Percentiles rank a stretch among this genome's conserved stretches.
Evolutionary conservation across 2,329 filamentous ascomycete species (phyloP).

Genomic region (Aspergillus quadricinctus): DNA sequence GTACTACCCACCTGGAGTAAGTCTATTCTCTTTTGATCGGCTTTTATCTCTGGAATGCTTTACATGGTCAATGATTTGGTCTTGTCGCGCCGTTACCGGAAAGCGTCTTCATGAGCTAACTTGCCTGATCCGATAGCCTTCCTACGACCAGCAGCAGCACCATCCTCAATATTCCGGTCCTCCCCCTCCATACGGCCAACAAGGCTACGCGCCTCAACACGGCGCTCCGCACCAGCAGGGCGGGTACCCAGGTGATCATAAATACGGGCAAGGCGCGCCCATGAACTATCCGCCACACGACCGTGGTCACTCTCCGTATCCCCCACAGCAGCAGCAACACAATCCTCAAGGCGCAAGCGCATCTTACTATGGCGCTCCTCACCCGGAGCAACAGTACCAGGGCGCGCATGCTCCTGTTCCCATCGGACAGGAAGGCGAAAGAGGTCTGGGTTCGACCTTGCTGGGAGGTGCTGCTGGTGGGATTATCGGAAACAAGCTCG

Average conservation of each 20-base stretch:
- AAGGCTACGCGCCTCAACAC: slow-evolving; percentile 11
- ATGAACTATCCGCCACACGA: slow-evolving; percentile 18
- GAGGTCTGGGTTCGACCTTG: slow-evolving; percentile 33
- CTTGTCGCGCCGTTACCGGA: not conserved
- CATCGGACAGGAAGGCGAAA: slow-evolving; percentile 27
- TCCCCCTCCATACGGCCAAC: slow-evolving; percentile 16
- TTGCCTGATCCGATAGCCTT: slow-evolving; percentile 9
- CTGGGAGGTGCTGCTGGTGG: slow-evolving; percentile 37
- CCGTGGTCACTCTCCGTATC: slow-evolving; percentile 25
- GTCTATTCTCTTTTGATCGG: slow-evolving; percentile 1
- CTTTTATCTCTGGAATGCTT: not conserved
- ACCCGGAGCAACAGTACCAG: slow-evolving; percentile 14
- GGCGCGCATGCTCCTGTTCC: slow-evolving; percentile 16
- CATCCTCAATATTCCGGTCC: slow-evolving; percentile 16
- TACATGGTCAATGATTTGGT: not conserved
- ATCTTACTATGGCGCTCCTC: slow-evolving; percentile 27
- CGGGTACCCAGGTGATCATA: slow-evolving; percentile 14
- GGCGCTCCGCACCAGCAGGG: slow-evolving; percentile 9
- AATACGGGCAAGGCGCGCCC: slow-evolving; percentile 20
- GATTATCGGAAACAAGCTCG: slow-evolving; percentile 32
- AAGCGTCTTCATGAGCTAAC: not conserved
- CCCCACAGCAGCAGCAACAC: slow-evolving; percentile 21
- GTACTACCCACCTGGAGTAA: slow-evolving; percentile 25
- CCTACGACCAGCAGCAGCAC: slow-evolving; percentile 11
- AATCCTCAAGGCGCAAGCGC: slow-evolving; percentile 24